These are phyloP conservation scores for Ustilago esculenta DNA, from an alignment of 1,284 basidiomycete genomes.

Conservation along the genomic window DNA sequence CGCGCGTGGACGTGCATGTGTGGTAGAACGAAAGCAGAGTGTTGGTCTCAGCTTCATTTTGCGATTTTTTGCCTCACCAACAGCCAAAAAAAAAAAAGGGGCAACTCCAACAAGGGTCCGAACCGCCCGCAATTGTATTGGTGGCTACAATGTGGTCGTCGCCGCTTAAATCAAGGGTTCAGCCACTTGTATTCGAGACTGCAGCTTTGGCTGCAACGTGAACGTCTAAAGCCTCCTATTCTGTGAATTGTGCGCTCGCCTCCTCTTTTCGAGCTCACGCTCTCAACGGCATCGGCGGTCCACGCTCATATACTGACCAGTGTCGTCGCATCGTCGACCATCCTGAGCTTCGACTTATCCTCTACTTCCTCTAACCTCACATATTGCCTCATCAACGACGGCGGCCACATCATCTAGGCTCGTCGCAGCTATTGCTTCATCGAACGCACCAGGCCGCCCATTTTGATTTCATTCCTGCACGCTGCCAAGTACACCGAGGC, in stretches of 20 bases:
- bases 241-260: neutral
- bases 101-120: constrained; percentile 12
- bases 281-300: too few relatives aligned
- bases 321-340: too few relatives aligned
- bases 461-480: too few relatives aligned
- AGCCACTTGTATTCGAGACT: constrained; percentile 4
- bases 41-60: constrained; percentile 30
- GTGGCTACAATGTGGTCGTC: neutral
- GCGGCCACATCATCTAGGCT: too few relatives aligned
- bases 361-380: too few relatives aligned
- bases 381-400: too few relatives aligned
- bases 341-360: too few relatives aligned
- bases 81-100: constrained; percentile 11
- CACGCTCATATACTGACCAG: too few relatives aligned
- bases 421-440: too few relatives aligned
- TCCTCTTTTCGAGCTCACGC: neutral
- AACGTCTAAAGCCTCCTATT: constrained; percentile 12
- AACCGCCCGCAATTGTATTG: neutral
- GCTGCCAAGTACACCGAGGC: too few relatives aligned
- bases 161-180: neutral
- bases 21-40: constrained; percentile 1
- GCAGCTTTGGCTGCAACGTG: neutral
- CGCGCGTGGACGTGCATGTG: constrained; percentile 5
- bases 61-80: neutral
- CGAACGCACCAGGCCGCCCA: too few relatives aligned